Base-by-base conservation (phyloP, 345 rosid genomes). In the Mercurialis annua region DNA sequence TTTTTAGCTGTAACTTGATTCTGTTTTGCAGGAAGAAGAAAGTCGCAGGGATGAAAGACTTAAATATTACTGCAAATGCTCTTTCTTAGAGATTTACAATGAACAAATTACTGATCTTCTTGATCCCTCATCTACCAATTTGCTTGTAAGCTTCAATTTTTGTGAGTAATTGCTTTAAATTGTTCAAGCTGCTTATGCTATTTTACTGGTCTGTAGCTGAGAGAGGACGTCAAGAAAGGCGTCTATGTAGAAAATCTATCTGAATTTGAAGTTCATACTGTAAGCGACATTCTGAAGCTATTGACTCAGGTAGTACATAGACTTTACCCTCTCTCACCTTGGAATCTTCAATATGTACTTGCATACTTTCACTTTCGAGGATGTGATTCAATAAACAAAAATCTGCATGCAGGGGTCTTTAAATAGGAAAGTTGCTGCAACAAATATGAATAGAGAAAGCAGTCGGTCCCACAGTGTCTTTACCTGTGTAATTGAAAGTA, bases 61-160 rank as follows among this genome's bases (percentile, higher is more conserved):
- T 42, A 87, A 81, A 65, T 94, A 91, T 74, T 79, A 83, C 65
- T 91, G 99, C 90, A 94, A 94, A 78, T 94, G 99, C 81, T 90
- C 98, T 36, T 93, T 90, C 79, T 83, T 94, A 62, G 99, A 94
- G 80, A 94, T 94, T 60, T 91, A 94, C 76, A 94, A 94, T 62
- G 97, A 94, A 66, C 99, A 94, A 74, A 85, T 94, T 62, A 77
- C 89, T n/a, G 99, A 91, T 72, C 99, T 94, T 69, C 96, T 94
- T 23, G 97, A 94, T 80, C 95, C 99, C 51, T 91, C 95, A 55
- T 84, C 97, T 42, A 73, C 90, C 62, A 94, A 89, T 82, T 83
- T 94, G 74, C 86, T 81, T 62, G 99, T 94, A 78, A 70, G 83
- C 73, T 53, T 15, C 55, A 24, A 38, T 68, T 75, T 34, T 52